Conservation (phyloP, 176 grass and related monocot species). For the Rhynchospora breviuscula region DNA sequence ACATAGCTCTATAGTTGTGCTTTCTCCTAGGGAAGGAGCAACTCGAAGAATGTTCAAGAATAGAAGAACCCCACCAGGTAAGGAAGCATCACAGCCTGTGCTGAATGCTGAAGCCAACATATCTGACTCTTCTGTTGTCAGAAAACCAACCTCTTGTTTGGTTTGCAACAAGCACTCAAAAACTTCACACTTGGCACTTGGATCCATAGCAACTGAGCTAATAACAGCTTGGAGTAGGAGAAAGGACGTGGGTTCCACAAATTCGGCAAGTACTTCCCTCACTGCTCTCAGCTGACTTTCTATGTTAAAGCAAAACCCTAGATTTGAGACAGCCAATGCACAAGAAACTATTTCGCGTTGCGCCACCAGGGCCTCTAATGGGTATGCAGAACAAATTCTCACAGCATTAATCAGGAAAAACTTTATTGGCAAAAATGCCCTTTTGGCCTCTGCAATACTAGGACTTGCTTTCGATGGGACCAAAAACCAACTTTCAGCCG, state of each 20-base stretch:
- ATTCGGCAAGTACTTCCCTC: conserved; percentile 62
- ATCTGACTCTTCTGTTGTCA: conserved; percentile 29
- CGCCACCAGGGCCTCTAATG: conserved; percentile 50
- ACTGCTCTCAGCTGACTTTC: conserved; percentile 47
- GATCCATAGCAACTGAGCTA: conserved; percentile 46
- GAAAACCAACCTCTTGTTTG: conserved; percentile 27
- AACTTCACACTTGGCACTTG: conserved; percentile 61
- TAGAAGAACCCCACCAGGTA: conserved; percentile 56
- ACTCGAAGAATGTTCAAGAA: conserved; percentile 65
- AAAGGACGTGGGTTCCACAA: conserved; percentile 70
- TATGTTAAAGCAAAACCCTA: conserved; percentile 67
- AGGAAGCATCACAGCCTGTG: conserved; percentile 40
- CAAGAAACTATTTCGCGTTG: conserved; percentile 53
- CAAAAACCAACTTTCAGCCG: conserved; percentile 41
- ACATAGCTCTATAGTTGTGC: conserved; percentile 58
- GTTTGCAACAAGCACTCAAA: conserved; percentile 49
- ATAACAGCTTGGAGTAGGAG: conserved; percentile 65
- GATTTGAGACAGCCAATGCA: conserved; percentile 52
- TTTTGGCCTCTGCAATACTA: conserved; percentile 67
- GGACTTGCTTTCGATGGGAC: conserved; percentile 24
- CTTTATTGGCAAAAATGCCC: conserved; percentile 85
- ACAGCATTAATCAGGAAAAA: conserved; percentile 95
- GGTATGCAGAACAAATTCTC: conserved; percentile 69
- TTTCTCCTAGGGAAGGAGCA: conserved; percentile 55
- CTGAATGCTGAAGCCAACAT: conserved; percentile 46